Evolutionary conservation across 768 basidiomycete species (phyloP).

Genomic region (Glaciozyma antarctica): DNA sequence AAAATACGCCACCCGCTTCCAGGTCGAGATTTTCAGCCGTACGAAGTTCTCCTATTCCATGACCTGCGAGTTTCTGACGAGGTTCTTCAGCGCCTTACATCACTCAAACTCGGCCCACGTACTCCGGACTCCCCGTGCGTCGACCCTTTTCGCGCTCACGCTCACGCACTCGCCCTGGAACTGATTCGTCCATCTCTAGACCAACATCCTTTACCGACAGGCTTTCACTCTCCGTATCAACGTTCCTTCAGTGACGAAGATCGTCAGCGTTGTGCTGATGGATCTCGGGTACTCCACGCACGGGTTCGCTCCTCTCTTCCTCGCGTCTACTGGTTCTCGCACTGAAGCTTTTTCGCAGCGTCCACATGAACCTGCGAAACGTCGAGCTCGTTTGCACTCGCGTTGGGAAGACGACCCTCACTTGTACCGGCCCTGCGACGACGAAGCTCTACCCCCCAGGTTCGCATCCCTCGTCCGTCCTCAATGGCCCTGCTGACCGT

Average conservation of each 20-base stretch:
- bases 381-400: background rate
- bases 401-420: background rate
- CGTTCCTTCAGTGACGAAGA: background rate
- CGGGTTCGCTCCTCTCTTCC: too few relatives aligned
- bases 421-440: background rate
- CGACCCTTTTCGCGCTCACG: background rate
- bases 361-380: background rate
- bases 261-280: background rate
- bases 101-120: background rate
- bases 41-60: background rate
- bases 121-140: background rate
- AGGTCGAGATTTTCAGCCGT: conserved; percentile 4
- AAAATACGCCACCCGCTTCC: conserved; percentile 2
- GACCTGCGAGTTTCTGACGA: background rate
- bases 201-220: background rate
- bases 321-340: background rate
- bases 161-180: background rate
- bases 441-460: background rate
- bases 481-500: background rate
- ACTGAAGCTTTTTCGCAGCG: background rate
- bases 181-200: background rate
- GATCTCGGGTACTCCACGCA: background rate
- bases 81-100: background rate
- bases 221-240: background rate
- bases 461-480: background rate